Conservation (phyloP, 2,329 filamentous ascomycete genomes). For the Verticillium isaacii region DNA sequence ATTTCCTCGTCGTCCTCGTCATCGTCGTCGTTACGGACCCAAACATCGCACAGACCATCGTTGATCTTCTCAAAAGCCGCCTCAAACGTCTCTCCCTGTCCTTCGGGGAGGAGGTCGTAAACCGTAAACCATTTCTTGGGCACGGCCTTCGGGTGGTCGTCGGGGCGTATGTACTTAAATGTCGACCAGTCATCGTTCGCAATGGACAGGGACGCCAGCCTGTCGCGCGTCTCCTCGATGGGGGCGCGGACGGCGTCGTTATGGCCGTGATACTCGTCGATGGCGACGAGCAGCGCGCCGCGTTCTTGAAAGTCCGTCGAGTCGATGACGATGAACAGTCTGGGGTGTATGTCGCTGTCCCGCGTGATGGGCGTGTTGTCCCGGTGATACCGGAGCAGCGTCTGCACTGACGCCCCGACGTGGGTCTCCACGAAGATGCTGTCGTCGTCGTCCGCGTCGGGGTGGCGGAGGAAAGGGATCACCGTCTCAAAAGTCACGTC, state of each 20-base stretch:
- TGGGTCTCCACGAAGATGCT: neutral
- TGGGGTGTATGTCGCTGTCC: neutral
- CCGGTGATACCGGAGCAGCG: conserved; percentile 1
- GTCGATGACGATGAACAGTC: conserved; percentile 5
- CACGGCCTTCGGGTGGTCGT: neutral
- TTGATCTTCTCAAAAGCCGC: neutral
- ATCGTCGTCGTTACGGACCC: neutral
- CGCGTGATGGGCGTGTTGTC: conserved; percentile 1
- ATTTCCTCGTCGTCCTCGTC: neutral
- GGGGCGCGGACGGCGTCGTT: conserved; percentile 1
- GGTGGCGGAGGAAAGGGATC: too few relatives aligned
- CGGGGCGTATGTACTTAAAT: neutral
- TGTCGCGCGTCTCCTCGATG: neutral
- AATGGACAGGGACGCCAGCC: neutral
- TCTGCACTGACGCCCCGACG: neutral
- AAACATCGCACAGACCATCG: neutral
- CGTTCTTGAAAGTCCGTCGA: neutral
- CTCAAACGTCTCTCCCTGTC: neutral
- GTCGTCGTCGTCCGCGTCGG: too few relatives aligned
- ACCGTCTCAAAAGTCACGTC: neutral
- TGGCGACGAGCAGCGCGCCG: conserved; percentile 2
- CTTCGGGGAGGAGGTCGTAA: neutral
- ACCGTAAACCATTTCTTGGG: neutral
- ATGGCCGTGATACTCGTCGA: conserved; percentile 4
- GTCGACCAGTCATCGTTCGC: neutral